Evolutionary conservation across 1,139 yeast genomes (phyloP), one percentile per base, ranked within the genome.

Genomic region (Nakaseomyces delphensis): DNA sequence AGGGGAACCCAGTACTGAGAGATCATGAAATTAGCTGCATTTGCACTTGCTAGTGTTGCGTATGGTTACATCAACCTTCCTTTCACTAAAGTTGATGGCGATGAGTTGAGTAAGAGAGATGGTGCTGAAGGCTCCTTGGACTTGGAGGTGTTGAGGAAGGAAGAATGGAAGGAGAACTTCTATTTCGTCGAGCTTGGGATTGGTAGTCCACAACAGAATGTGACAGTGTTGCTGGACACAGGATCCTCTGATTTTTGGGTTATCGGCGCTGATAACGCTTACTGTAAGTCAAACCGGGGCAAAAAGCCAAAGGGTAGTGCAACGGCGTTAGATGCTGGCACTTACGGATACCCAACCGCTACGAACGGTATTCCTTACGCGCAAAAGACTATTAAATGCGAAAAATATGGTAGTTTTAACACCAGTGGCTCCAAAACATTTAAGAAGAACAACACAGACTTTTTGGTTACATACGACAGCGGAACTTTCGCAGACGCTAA

Each of bases 211-310:
- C 56, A 66, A 0, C 78, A 76, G 50, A 57, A 66, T 6, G 70
- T 80, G 24, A 65, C 66, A 8, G 77, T 78, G 1, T 64, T 78
- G 49, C 60, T 82, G 18, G 89, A 82, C 55, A 81, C 89, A 4
- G 89, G 89, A 1, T 79, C 85, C 1, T 71, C 83, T 4, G 87
- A 81, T 57, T 62, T 81, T 45, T 82, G 89, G 89, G 76, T 80
- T n/a, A 51, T 53, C 14, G 54, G 57, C 7, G 44, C 53, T 4
- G 42, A 49, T 11, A 55, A 55, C 38, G 57, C 59, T 2, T 49
- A 45, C 25, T 54, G 58, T 47, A 18, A 41, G 9, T 38, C 43
- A 7, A 42, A 33, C 28, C 19, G 28, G 3, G 29, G 30, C n/a
- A 8, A 35, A 20, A 33, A 21, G 16, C 37, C 37, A 9, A 33